Conservation (phyloP, 169 alveolate species). For the Babesia gibsoni region DNA sequence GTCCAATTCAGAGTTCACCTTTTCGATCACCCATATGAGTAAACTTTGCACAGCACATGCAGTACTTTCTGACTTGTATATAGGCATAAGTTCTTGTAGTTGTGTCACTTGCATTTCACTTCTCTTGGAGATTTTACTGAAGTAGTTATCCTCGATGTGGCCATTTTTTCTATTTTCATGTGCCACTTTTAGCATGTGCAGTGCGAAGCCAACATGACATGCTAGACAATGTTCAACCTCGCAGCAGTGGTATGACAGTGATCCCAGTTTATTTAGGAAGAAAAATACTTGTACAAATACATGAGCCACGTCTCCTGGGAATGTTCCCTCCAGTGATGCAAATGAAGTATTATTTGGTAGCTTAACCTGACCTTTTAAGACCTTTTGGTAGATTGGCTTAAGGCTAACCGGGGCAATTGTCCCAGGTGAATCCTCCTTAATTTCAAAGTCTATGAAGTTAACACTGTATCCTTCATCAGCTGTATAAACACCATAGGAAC, state of each 20-base stretch:
- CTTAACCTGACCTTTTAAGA: not conserved
- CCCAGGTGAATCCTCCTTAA: not conserved
- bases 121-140: not conserved
- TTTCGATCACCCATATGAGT: constrained; percentile 58
- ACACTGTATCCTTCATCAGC: constrained; percentile 35
- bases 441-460: constrained; percentile 9
- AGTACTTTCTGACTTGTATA: constrained; percentile 33
- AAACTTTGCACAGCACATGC: constrained; percentile 30
- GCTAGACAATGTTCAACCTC: constrained; percentile 54
- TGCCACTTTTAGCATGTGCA: constrained; percentile 35
- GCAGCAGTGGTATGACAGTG: constrained; percentile 49
- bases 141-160: constrained; percentile 2
- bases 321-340: constrained; percentile 55
- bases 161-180: constrained; percentile 48
- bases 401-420: not conserved
- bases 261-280: constrained; percentile 42
- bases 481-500: constrained; percentile 1
- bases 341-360: constrained; percentile 32
- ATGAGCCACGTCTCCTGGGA: constrained; percentile 52
- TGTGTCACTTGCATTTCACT: constrained; percentile 39
- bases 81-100: constrained; percentile 57
- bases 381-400: constrained; percentile 15
- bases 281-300: constrained; percentile 59
- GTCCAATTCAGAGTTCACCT: constrained; percentile 47
- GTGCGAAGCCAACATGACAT: constrained; percentile 59